phyloP scores from a whole-genome alignment of 495 filamentous ascomycete genomes.

The Podospora anserina region DNA sequence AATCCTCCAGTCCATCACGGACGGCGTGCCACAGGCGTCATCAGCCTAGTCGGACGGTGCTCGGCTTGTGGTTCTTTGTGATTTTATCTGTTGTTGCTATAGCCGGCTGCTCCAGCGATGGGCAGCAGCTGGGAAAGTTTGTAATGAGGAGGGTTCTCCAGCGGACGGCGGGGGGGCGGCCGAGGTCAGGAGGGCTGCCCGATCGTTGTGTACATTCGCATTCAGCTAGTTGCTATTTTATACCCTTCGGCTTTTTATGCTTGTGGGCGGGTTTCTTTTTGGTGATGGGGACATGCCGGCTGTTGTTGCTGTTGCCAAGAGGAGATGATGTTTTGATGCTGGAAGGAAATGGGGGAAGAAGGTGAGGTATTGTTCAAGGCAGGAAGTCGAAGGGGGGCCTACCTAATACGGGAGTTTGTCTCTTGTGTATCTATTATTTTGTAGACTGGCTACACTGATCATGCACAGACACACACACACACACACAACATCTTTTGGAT shows the following conservation, averaged over 20 bases:
- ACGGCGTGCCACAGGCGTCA: slow-evolving; percentile 23
- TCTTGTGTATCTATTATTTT: too few species aligned
- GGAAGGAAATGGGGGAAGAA: background rate
- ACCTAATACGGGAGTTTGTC: too few species aligned
- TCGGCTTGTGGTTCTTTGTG: background rate
- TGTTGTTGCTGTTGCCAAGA: background rate
- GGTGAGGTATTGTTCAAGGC: background rate
- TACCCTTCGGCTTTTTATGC: slow-evolving; percentile 8
- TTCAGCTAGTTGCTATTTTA: slow-evolving; percentile 10
- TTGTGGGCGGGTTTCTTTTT: background rate
- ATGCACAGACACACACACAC: too few species aligned
- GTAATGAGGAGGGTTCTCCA: background rate
- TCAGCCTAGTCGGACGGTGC: background rate
- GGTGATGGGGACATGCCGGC: background rate
- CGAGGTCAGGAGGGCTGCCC: background rate
- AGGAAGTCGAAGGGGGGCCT: background rate
- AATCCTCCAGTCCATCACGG: slow-evolving; percentile 43
- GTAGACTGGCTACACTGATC: too few species aligned
- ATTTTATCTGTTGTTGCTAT: slow-evolving; percentile 1
- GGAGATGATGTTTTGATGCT: background rate
- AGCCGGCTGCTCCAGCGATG: slow-evolving; percentile 4
- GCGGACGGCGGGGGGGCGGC: background rate
- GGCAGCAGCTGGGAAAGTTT: slow-evolving; percentile 6
- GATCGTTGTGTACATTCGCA: slow-evolving; percentile 8
- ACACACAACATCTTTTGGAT: too few species aligned